Evolutionary conservation across 495 filamentous ascomycete genomes (phyloP), one percentile per base, ranked within the genome.

Genomic region (Talaromyces nanjingensis): DNA sequence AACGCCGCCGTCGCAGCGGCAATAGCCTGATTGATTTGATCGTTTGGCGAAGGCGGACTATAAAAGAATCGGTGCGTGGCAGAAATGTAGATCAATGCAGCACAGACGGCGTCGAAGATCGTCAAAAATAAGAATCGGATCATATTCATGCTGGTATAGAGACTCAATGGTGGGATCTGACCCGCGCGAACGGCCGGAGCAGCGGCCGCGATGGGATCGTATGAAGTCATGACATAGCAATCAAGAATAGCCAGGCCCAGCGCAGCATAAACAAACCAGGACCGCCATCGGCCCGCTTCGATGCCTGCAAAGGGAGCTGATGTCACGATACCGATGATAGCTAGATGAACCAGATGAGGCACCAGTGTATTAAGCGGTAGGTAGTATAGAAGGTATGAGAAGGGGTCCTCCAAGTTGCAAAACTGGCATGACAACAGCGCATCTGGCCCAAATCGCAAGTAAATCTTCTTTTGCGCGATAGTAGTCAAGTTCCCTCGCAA

Each of bases 321-420:
- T 18, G 89, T 81, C 4, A 84, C 84, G 45, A 92, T 63, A 25
- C 89, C 90, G 34, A 93, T 74, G 20, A 89, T 73, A 39, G 82
- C 67, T 42, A 93, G 77, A 74, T 96, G 91, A 12, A 89, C 62
- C 16, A 98, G 76, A 72, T 98, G 93, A 20, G 92, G 91, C 0
- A 84, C 69, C 4, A 92, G 69, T 22, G 96, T 75, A 9, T 85
- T 74, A 65, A 74, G 72, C 0, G 94, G 93, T 0, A 96, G 74
- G 42, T 90, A 88, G 77, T 94, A 97, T 69, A 89, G 84, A 42
- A 96, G 79, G 74, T 91, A 97, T 18, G 81, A 86, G 42, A 78
- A 77, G 12, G 85, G 79, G 27, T 91, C 85, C 64, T 92, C 91
- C 12, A 87, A 73, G n/a, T 74, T 79, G 83, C 94, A 97, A 78